A percentile compares a stretch with the other conserved stretches of the same genome.
phyloP scores from a whole-genome alignment of 345 rosid species.

The Salix brachista region DNA sequence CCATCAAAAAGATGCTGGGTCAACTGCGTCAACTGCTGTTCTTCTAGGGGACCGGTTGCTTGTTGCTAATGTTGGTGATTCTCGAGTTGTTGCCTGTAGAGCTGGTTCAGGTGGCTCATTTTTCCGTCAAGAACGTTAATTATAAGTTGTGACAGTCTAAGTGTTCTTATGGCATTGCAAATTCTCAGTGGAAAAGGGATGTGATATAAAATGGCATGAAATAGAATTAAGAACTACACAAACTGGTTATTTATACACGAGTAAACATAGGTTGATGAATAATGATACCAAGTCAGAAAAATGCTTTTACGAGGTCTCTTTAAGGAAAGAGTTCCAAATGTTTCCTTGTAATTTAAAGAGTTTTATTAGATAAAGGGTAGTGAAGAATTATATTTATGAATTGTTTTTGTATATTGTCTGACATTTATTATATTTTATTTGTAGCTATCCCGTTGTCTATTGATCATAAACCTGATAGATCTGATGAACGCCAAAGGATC shows the following conservation, averaged over 20 bases:
- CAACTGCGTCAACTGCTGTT: slow-evolving; percentile 55
- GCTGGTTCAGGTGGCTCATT: slow-evolving; percentile 45
- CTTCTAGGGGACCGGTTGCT: slow-evolving; percentile 44
- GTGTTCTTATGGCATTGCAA: neutral
- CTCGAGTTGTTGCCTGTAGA: slow-evolving; percentile 50
- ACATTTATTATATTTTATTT: slow-evolving; percentile 3
- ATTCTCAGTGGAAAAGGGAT: neutral
- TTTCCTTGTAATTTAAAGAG: neutral
- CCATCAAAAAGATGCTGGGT: slow-evolving; percentile 48
- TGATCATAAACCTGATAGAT: slow-evolving; percentile 53
- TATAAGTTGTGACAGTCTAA: neutral
- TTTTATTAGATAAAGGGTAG: neutral
- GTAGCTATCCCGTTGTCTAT: slow-evolving; percentile 41
- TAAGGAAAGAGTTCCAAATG: neutral
- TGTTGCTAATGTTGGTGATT: slow-evolving; percentile 71
- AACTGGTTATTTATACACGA: too few species aligned
- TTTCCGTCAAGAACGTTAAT: too few species aligned
- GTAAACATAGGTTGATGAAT: neutral
- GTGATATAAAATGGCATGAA: neutral
- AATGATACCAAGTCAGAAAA: neutral
- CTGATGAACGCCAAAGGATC: slow-evolving; percentile 48
- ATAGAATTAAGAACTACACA: too few species aligned
- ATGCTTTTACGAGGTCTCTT: neutral
- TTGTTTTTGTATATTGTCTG: neutral
- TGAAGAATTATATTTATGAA: neutral